Base-by-base conservation (phyloP, 768 basidiomycete genomes). In the Mycena filopes region DNA sequence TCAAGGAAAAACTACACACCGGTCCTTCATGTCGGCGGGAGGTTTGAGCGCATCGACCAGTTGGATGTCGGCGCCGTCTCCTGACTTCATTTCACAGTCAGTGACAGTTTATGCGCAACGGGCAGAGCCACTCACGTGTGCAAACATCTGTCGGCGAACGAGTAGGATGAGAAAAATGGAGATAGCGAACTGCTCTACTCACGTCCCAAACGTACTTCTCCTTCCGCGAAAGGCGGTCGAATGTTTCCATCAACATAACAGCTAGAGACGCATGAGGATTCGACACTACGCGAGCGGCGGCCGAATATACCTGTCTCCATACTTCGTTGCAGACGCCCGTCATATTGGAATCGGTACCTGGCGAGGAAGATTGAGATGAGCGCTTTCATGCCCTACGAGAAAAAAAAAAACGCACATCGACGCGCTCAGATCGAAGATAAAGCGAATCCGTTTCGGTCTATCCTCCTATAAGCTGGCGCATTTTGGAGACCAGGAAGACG, bases 171-270 rank as follows among this genome's bases (percentile, higher is more conserved):
- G 48, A 23, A n/a, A 26, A 50, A 9, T 43, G 47, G 25, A 45
- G 33, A 56, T n/a, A 28, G 11, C 23, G 10, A 36, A 6, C 11
- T 6, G 26, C 13, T 49, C 21, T 1, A 82, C 88, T 76, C 68
- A 90, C 89, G 82, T 91, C 89, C 89, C 89, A 91, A n/a, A 86
- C 84, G 71, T 89, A 91, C 74, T 91, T 91, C 65, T 89, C 88
- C 73, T 89, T 89, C 50, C 86, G 74, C 10, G 86, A 85, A 18
- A 91, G 77, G 6, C 84, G 83, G 48, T 86, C 83, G 69, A 91
- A 89, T 3, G 87, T 88, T 71, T 91, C 89, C 88, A 91, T 89
- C 46, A 91, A 73, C 89, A 90, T 91, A 11, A 86, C 87, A n/a
- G 87, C 88, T 89, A 65, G 12, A 25, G 31, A 29, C 26, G 9